Conservation (phyloP, 2,329 filamentous ascomycete genomes). For the Pyrenochaeta sp. region DNA sequence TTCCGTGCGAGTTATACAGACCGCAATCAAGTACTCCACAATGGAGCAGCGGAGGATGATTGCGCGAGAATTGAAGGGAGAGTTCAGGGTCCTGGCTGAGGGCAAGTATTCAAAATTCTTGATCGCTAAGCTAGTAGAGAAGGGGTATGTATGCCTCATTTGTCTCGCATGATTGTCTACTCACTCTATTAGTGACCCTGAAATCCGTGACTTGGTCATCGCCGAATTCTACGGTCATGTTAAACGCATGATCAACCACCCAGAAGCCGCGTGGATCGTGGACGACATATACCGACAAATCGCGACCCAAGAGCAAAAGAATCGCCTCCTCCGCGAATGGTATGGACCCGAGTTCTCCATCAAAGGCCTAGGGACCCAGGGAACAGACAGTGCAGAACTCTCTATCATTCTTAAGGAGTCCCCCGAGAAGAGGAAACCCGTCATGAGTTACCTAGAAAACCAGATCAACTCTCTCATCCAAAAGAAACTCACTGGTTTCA, state of each 20-base stretch:
- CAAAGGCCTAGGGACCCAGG: constrained; percentile 65
- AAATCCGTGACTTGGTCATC: constrained; percentile 87
- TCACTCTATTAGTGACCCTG: constrained; percentile 68
- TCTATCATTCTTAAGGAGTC: constrained; percentile 75
- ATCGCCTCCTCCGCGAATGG: constrained; percentile 88
- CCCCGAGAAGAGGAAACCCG: constrained; percentile 85
- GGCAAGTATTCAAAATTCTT: constrained; percentile 98
- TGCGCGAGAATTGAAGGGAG: constrained; percentile 83
- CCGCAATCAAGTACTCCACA: constrained; percentile 93
- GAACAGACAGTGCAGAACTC: constrained; percentile 70
- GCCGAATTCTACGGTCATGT: constrained; percentile 96
- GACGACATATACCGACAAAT: constrained; percentile 95
- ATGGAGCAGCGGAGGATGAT: constrained; percentile 85
- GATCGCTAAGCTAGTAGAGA: constrained; percentile 93
- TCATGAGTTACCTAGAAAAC: constrained; percentile 84
- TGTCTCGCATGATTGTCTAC: constrained; percentile 1
- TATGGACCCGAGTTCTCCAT: constrained; percentile 93
- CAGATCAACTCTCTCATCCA: constrained; percentile 93
- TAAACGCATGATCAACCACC: constrained; percentile 91
- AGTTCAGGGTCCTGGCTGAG: constrained; percentile 85
- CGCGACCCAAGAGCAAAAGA: constrained; percentile 86
- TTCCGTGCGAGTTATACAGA: constrained; percentile 94
- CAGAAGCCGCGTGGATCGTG: constrained; percentile 96
- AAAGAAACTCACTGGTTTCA: constrained; percentile 97
- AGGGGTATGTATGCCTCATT: constrained; percentile 58